These are phyloP conservation scores for Pochonia chlamydosporia DNA, from an alignment of 2,329 filamentous ascomycete genomes.

Conservation along the genomic window DNA sequence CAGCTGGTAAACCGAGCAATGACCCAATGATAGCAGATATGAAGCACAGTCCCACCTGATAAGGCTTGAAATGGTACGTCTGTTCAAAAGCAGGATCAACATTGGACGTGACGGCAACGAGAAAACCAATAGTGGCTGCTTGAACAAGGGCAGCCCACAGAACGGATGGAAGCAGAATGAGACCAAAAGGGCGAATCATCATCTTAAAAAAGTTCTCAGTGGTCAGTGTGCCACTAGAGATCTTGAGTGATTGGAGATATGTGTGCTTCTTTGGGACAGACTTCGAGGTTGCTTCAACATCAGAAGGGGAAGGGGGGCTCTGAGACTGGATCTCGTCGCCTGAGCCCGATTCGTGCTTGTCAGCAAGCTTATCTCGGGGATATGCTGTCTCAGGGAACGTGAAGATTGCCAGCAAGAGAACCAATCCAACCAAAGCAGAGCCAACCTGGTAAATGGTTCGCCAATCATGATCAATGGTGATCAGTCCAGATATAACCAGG, in stretches of 20 bases:
- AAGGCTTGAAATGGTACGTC: conserved; percentile 38
- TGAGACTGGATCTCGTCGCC: conserved; percentile 8
- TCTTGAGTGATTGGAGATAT: conserved; percentile 28
- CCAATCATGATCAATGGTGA: conserved; percentile 43
- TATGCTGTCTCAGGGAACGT: conserved; percentile 52
- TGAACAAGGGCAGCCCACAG: conserved; percentile 50
- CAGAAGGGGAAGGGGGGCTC: conserved; percentile 10
- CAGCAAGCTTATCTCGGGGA: conserved; percentile 20
- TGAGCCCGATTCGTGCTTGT: conserved; percentile 1
- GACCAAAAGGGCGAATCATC: conserved; percentile 41
- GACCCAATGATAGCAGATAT: conserved; percentile 42
- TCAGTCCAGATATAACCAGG: conserved; percentile 39
- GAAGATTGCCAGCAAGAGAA: conserved; percentile 43
- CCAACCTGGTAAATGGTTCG: conserved; percentile 46
- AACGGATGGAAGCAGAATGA: conserved; percentile 46
- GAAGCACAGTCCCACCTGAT: conserved; percentile 46
- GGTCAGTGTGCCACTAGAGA: conserved; percentile 38
- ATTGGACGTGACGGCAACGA: conserved; percentile 50
- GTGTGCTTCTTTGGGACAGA: conserved; percentile 17
- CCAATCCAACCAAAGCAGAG: conserved; percentile 40
- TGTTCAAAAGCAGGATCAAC: conserved; percentile 36
- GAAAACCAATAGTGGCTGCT: conserved; percentile 49
- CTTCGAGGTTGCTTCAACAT: conserved; percentile 11
- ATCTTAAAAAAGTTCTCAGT: conserved; percentile 41
- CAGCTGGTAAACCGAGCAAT: conserved; percentile 41